These are phyloP conservation scores for Quercus aquifolioides DNA, from an alignment of 306 rosid genomes.

Conservation along the genomic window DNA sequence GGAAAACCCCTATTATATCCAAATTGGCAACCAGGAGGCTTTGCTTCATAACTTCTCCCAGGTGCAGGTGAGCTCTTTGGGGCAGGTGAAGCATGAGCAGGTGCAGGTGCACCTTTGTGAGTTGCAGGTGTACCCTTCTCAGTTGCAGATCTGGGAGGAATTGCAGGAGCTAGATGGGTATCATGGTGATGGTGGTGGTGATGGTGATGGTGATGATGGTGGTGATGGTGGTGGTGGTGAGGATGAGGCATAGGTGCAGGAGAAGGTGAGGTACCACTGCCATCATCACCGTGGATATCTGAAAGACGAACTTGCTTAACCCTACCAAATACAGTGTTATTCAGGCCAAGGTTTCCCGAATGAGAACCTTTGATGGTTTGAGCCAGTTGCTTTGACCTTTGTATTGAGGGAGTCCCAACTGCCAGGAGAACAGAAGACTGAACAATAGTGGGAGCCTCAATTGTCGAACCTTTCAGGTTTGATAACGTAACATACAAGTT, in stretches of 20 bases:
- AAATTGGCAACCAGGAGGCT: constrained; percentile 58
- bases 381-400: constrained; percentile 77
- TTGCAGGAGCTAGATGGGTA: constrained; percentile 46
- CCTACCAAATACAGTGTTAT: constrained; percentile 77
- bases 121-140: constrained; percentile 24
- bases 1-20: constrained; percentile 43
- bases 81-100: constrained; percentile 47
- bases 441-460: constrained; percentile 62
- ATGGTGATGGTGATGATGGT: constrained; percentile 44
- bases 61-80: constrained; percentile 44
- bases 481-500: constrained; percentile 59
- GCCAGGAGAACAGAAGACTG: constrained; percentile 69
- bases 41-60: constrained; percentile 37
- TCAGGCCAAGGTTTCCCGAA: constrained; percentile 79
- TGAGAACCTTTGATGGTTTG: constrained; percentile 79
- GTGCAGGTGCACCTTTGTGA: constrained; percentile 34
- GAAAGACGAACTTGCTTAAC: constrained; percentile 94
- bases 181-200: constrained; percentile 43
- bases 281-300: constrained; percentile 54
- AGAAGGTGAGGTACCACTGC: constrained; percentile 38
- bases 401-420: constrained; percentile 61
- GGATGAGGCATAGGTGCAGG: constrained; percentile 74
- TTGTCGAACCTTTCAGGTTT: constrained; percentile 74
- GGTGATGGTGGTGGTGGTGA: constrained; percentile 28
- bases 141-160: constrained; percentile 49